A percentile compares a stretch with the other conserved stretches of the same genome.
Conservation (phyloP, 2,329 filamentous ascomycete genomes). For the Neopestalotiopsis rosae region DNA sequence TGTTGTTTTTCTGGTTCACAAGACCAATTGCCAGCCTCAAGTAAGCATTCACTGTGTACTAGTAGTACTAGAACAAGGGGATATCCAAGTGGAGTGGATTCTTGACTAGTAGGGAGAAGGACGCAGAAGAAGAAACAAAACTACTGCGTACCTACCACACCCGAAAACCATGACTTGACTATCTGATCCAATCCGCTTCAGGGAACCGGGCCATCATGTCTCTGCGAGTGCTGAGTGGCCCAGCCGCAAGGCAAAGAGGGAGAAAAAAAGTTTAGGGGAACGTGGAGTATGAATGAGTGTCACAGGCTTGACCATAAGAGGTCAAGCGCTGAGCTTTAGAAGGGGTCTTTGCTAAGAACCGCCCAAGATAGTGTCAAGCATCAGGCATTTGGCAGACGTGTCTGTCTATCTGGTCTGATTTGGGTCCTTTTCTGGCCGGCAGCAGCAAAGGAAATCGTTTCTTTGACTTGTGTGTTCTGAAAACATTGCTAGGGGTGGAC, state of each 20-base stretch:
- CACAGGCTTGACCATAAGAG: slow-evolving; percentile 2
- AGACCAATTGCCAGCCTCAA: neutral
- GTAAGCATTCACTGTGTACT: neutral
- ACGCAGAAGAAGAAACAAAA: neutral
- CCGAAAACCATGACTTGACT: too few species aligned
- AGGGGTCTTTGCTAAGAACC: neutral
- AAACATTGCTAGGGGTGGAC: too few species aligned
- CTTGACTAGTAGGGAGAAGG: neutral
- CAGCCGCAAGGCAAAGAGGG: neutral
- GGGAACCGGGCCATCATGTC: neutral
- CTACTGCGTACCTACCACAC: neutral
- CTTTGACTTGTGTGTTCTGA: too few species aligned
- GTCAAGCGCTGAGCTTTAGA: slow-evolving; percentile 3
- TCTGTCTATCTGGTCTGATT: neutral
- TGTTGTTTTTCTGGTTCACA: neutral
- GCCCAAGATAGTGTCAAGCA: neutral
- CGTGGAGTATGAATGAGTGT: slow-evolving; percentile 10
- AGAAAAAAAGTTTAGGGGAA: slow-evolving; percentile 16
- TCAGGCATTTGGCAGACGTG: neutral
- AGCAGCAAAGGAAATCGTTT: too few species aligned
- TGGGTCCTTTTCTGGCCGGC: neutral
- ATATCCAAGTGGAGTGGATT: neutral
- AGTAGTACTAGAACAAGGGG: neutral
- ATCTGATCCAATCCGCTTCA: neutral
- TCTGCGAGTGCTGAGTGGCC: slow-evolving; percentile 3